A percentile compares a stretch with the other conserved stretches of the same genome.
Evolutionary conservation across 371 early-diverging fungal genomes (phyloP).

Genomic region (Mortierella polycephala): DNA sequence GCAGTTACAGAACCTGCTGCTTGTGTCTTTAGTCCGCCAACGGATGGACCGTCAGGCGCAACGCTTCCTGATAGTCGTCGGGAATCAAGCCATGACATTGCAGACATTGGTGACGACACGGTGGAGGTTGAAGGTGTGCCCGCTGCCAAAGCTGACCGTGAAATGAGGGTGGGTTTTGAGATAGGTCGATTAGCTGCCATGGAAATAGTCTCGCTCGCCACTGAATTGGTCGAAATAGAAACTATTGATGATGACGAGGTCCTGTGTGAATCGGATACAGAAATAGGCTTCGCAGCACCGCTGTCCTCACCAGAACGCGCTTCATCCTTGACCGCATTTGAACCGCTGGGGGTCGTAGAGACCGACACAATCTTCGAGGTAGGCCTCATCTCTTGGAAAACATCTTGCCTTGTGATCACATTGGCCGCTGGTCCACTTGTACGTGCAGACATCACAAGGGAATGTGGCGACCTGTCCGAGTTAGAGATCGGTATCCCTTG

Average conservation of each 20-base stretch:
- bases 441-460: slow-evolving; percentile 27
- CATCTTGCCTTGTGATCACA: slow-evolving; percentile 40
- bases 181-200: slow-evolving; percentile 1
- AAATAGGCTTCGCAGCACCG: neutral
- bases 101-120: slow-evolving; percentile 42
- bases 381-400: slow-evolving; percentile 41
- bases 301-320: slow-evolving; percentile 12
- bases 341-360: slow-evolving; percentile 17
- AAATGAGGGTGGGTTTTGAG: slow-evolving; percentile 35
- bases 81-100: slow-evolving; percentile 38
- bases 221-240: slow-evolving; percentile 20
- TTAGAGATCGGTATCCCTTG: neutral
- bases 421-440: slow-evolving; percentile 27
- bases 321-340: slow-evolving; percentile 12
- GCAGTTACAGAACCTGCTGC: slow-evolving; percentile 5
- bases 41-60: neutral
- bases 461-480: slow-evolving; percentile 16
- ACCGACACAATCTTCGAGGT: slow-evolving; percentile 23
- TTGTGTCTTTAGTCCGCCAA: neutral
- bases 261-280: neutral
- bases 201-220: slow-evolving; percentile 12
- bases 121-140: slow-evolving; percentile 41
- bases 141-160: slow-evolving; percentile 32
- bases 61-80: slow-evolving; percentile 12
- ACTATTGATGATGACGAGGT: slow-evolving; percentile 13